Evolutionary conservation across 1,284 basidiomycete genomes (phyloP).

Genomic region (Tilletia caries): DNA sequence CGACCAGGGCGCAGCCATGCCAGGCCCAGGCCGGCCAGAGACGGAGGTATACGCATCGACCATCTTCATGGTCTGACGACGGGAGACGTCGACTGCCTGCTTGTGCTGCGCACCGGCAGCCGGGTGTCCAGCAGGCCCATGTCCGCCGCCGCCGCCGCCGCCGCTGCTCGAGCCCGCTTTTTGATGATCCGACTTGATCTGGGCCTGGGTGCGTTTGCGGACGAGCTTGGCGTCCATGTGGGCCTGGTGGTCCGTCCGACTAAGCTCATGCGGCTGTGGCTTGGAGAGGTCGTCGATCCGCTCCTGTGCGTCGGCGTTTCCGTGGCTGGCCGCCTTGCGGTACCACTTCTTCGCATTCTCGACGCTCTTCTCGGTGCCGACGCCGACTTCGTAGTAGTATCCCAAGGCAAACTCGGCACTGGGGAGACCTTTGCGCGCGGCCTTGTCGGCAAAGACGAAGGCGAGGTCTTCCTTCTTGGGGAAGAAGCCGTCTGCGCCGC

Average conservation of each 20-base stretch:
- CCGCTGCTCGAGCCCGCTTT: too few relatives aligned
- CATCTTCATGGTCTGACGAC: conserved; percentile 11
- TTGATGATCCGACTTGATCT: conserved; percentile 38
- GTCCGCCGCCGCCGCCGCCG: conserved; percentile 18
- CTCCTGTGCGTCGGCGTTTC: conserved; percentile 74
- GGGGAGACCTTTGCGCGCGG: conserved; percentile 72
- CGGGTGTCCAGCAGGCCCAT: conserved; percentile 17
- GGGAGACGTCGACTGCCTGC: conserved; percentile 4
- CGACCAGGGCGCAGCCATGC: neutral
- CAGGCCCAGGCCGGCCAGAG: neutral
- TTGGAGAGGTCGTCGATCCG: conserved; percentile 65
- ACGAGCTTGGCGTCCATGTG: conserved; percentile 76
- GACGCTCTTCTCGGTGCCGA: conserved; percentile 60
- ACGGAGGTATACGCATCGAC: neutral
- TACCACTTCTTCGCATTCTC: conserved; percentile 69
- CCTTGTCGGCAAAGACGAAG: conserved; percentile 85
- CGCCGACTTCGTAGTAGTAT: conserved; percentile 74
- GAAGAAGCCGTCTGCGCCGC: conserved; percentile 74
- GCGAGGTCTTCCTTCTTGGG: conserved; percentile 86
- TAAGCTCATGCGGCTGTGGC: conserved; percentile 64
- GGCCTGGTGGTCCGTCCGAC: conserved; percentile 72
- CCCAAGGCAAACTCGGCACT: conserved; percentile 91
- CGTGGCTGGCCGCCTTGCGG: conserved; percentile 68
- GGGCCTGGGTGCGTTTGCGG: conserved; percentile 74
- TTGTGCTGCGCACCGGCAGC: conserved; percentile 8